Percentiles rank a stretch among this genome's conserved stretches.
Conservation (phyloP, 192 early-diverging fungal genomes). For the Entomortierella chlamydospora region DNA sequence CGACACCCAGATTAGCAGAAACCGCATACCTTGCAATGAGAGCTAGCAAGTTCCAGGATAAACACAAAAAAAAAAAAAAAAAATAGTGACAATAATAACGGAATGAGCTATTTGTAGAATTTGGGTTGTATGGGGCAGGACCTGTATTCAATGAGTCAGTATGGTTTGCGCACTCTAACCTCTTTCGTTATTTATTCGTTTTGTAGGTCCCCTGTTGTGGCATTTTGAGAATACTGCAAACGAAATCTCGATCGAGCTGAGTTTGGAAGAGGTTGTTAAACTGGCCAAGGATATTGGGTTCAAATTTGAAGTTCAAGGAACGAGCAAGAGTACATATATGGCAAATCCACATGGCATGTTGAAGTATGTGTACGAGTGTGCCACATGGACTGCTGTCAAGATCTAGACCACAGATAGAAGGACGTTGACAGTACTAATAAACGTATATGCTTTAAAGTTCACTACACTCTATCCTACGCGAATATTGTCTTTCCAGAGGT, state of each 20-base stretch:
- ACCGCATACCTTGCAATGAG: not conserved
- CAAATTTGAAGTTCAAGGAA: constrained; percentile 72
- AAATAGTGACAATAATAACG: not conserved
- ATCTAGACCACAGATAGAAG: constrained; percentile 1
- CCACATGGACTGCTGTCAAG: constrained; percentile 76
- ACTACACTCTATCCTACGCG: constrained; percentile 11
- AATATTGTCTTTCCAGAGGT: constrained; percentile 46
- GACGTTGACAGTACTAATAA: no score
- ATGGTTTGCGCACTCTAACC: no score
- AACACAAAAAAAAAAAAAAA: no score
- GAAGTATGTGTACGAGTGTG: constrained; percentile 82
- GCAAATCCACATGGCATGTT: constrained; percentile 83
- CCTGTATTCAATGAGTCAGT: no score
- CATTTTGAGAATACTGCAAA: constrained; percentile 90
- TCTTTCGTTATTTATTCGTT: not conserved
- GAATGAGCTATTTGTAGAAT: not conserved
- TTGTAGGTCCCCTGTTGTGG: constrained; percentile 86
- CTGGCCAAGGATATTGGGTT: constrained; percentile 76
- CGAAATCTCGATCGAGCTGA: constrained; percentile 90
- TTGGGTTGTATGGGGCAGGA: not conserved
- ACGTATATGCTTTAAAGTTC: not conserved
- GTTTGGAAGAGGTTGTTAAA: constrained; percentile 82
- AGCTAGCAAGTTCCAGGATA: no score
- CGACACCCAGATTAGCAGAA: not conserved
- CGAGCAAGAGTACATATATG: constrained; percentile 77